These are phyloP conservation scores for Heteromeles arbutifolia DNA, from an alignment of 306 rosid species.

Conservation along the genomic window DNA sequence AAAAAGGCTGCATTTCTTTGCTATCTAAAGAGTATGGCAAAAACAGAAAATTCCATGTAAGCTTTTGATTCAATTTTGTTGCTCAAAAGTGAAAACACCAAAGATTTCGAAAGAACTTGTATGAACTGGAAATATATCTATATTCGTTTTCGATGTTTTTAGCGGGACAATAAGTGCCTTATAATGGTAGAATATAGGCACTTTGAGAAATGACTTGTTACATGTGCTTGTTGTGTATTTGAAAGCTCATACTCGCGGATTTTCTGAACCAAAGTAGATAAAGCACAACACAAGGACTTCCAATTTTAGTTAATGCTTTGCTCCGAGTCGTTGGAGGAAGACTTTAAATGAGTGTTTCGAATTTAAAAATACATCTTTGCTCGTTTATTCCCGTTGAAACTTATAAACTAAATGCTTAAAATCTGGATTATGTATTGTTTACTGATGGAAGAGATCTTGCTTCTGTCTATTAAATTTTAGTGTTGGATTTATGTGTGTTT, in stretches of 20 bases:
- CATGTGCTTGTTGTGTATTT: not conserved
- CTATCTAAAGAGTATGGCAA: not conserved
- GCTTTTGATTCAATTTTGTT: slow-evolving; percentile 10
- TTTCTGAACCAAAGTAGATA: not conserved
- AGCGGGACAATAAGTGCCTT: not conserved
- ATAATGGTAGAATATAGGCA: not conserved
- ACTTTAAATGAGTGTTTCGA: not conserved
- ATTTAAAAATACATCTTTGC: not conserved
- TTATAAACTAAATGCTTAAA: not conserved
- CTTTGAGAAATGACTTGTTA: not conserved
- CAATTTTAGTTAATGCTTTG: not conserved
- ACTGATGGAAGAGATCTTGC: not conserved
- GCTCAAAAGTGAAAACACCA: not conserved
- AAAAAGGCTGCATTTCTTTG: not conserved
- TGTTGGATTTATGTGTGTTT: not conserved
- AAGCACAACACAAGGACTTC: not conserved
- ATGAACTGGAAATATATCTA: no score
- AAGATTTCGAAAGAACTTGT: not conserved
- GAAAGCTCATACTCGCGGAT: not conserved
- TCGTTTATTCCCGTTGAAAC: not conserved
- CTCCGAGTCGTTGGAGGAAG: not conserved
- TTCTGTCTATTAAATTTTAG: not conserved
- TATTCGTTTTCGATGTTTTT: no score
- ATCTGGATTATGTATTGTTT: not conserved
- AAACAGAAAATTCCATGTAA: not conserved